A percentile compares a stretch with the other conserved stretches of the same genome.
Evolutionary conservation across 768 basidiomycete genomes (phyloP).

Genomic region (Pulveroboletus sp.): DNA sequence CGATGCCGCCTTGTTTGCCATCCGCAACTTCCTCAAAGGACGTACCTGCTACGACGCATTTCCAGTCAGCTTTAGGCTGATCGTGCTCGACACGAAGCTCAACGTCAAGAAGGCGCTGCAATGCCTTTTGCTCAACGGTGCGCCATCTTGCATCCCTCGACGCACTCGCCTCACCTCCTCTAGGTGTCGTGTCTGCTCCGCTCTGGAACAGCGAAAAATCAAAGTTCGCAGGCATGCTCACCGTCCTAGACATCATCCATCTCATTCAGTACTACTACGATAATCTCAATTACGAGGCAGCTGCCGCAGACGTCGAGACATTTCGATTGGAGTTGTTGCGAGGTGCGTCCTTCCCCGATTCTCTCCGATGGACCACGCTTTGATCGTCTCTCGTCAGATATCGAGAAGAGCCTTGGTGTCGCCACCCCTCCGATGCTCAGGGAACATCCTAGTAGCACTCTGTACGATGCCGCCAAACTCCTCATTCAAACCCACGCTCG

Average conservation of each 20-base stretch:
- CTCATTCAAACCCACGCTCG: constrained; percentile 96
- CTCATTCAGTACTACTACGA: constrained; percentile 98
- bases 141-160: not conserved
- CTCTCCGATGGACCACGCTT: constrained; percentile 5
- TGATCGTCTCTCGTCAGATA: constrained; percentile 52
- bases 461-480: constrained; percentile 86
- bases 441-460: constrained; percentile 83
- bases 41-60: constrained; percentile 95
- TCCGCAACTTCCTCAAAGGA: constrained; percentile 80
- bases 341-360: constrained; percentile 50
- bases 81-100: constrained; percentile 94
- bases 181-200: constrained; percentile 97
- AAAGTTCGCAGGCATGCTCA: constrained; percentile 96
- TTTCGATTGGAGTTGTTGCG: constrained; percentile 86
- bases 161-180: not conserved
- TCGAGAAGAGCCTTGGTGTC: constrained; percentile 90
- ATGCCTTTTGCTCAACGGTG: constrained; percentile 81
- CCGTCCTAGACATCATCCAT: constrained; percentile 98
- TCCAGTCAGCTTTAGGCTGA: constrained; percentile 93
- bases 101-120: constrained; percentile 94
- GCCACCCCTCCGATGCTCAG: constrained; percentile 86
- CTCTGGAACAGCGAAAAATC: constrained; percentile 96
- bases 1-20: constrained; percentile 62
- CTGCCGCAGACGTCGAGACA: constrained; percentile 87
- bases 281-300: constrained; percentile 76